Percentiles rank a stretch among this genome's conserved stretches.
These are phyloP conservation scores for Avena eriantha DNA, from an alignment of 176 grass and related monocot species.

Conservation along the genomic window DNA sequence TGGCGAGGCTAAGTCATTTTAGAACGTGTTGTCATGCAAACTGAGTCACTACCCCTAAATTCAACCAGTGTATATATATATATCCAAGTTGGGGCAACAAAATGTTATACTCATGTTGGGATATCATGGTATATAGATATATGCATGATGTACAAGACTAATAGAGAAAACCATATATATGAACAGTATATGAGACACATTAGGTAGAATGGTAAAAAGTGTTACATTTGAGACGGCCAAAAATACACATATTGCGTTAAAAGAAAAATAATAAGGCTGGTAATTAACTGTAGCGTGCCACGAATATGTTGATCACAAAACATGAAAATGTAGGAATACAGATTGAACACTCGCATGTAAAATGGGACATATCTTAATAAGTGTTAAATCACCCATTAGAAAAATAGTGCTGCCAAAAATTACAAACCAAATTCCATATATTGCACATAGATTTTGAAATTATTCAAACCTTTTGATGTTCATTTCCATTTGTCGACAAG, in stretches of 20 bases:
- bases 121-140: not conserved
- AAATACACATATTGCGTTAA: too few relatives aligned
- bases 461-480: not conserved
- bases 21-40: too few relatives aligned
- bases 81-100: not conserved
- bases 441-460: not conserved
- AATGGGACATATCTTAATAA: not conserved
- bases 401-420: not conserved
- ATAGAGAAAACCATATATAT: not conserved
- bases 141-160: not conserved
- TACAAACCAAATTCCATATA: not conserved
- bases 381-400: not conserved
- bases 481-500: not conserved
- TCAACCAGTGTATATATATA: not conserved
- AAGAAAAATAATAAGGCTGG: too few relatives aligned
- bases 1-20: not conserved
- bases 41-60: not conserved
- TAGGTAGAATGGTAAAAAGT: not conserved
- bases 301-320: too few relatives aligned
- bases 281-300: too few relatives aligned
- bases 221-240: too few relatives aligned
- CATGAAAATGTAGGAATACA: not conserved
- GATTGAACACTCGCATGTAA: not conserved
- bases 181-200: not conserved
- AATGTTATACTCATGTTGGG: not conserved